Evolutionary conservation across 495 filamentous ascomycete genomes (phyloP), one percentile per base, ranked within the genome.

Genomic region (Haplographium delicatum): DNA sequence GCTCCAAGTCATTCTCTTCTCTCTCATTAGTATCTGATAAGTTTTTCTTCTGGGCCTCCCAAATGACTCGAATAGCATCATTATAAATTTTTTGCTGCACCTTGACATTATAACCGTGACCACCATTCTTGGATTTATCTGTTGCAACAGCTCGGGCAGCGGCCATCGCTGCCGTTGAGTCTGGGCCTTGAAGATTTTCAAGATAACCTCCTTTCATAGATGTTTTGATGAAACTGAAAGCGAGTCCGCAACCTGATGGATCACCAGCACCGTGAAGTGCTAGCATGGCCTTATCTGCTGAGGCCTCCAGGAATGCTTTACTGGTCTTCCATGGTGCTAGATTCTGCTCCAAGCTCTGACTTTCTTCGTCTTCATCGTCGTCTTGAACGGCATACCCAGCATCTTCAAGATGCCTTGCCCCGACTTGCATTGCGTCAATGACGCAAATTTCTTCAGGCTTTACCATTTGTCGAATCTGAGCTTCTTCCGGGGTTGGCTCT

Each of bases 201-300:
- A 94, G 88, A 69, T 93, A 99, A 2, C 93, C 93, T 39, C 93
- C 93, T 65, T 99, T 99, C 93, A 99, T 99, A 10, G 88, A 94
- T 0, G 89, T 96, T 59, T 90, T 87, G 57, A 99, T 85, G 64
- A 96, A 95, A 63, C 85, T 96, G 71, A 96, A 91, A 2, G 88
- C 93, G 48, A 95, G 83, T 2, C 93, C 93, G 56, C 88, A 86
- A 9, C 90, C 88, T 6, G 90, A 93, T n/a, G 93, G 93, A 62
- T 99, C 93, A 25, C 94, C 93, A 54, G 91, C 84, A 15, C 93
- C 93, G 58, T 96, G 88, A 8, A 99, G 80, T 50, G 86, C 81
- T 38, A 99, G 78, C 93, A 99, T 99, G 7, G 93, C 93, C 64
- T 99, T 99, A 24, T 89, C 88, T 57, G 89, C 81, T 22, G 89